phyloP scores from a whole-genome alignment of 2,329 filamentous ascomycete species.

The Macrophomina pseudophaseolina region DNA sequence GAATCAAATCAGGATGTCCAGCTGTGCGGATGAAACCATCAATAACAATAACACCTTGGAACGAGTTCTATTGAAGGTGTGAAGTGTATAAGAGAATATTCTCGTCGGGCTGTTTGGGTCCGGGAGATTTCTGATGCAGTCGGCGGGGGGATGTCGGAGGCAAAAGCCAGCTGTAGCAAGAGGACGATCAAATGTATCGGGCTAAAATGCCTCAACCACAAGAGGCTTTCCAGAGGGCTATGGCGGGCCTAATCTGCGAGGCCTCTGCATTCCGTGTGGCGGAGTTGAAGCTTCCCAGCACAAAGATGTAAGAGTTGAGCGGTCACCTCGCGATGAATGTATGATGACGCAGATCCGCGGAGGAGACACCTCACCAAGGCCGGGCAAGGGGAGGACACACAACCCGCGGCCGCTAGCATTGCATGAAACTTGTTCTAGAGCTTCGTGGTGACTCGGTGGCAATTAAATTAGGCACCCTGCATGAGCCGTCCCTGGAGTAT shows the following conservation, averaged over 20 bases:
- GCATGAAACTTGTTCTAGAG: constrained; percentile 19
- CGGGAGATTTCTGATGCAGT: not conserved
- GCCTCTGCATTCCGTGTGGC: not conserved
- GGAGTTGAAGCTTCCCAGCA: not conserved
- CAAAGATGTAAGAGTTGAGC: not conserved
- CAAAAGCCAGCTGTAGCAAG: not conserved
- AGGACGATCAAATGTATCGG: not conserved
- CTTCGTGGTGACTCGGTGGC: not conserved
- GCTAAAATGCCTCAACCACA: not conserved
- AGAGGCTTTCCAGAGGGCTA: not conserved
- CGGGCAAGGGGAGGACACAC: not conserved
- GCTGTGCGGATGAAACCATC: not conserved
- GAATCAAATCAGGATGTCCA: too few relatives aligned
- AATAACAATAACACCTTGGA: not conserved
- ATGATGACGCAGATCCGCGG: constrained; percentile 13
- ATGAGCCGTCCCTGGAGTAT: not conserved
- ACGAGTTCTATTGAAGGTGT: not conserved
- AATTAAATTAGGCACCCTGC: constrained; percentile 13
- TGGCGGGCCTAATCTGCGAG: not conserved
- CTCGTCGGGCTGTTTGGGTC: not conserved
- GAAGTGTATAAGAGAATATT: not conserved
- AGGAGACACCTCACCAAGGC: not conserved
- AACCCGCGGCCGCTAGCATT: not conserved
- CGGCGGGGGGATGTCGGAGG: constrained; percentile 2
- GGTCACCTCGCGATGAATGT: not conserved